These are phyloP conservation scores for Penicillium sp. DNA, from an alignment of 2,329 filamentous ascomycete species.

Conservation along the genomic window DNA sequence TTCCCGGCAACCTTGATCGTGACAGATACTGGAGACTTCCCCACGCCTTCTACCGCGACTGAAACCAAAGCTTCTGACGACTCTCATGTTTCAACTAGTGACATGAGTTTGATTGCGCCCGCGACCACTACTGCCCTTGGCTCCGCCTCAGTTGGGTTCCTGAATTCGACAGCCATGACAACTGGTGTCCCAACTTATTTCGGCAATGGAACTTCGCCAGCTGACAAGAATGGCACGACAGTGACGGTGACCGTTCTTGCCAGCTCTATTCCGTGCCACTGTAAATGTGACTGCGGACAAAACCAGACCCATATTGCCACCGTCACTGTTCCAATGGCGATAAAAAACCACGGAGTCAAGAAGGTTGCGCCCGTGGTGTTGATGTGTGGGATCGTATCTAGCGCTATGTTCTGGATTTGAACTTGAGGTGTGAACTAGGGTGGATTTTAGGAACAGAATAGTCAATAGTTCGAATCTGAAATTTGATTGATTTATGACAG, in stretches of 20 bases:
- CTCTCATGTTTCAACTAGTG: not conserved
- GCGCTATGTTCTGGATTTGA: not conserved
- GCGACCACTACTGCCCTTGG: no score
- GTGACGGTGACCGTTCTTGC: constrained; percentile 4
- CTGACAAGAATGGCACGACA: not conserved
- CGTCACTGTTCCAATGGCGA: not conserved
- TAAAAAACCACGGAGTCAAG: not conserved
- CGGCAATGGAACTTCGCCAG: not conserved
- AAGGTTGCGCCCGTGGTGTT: not conserved
- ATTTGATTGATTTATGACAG: no score
- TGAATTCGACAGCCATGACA: not conserved
- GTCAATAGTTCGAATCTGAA: no score
- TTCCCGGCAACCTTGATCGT: constrained; percentile 4
- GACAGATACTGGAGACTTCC: not conserved
- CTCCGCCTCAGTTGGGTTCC: not conserved
- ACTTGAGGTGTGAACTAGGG: not conserved
- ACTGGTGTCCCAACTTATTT: not conserved
- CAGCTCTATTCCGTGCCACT: not conserved
- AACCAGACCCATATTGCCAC: not conserved
- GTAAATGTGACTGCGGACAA: not conserved
- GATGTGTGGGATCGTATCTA: not conserved
- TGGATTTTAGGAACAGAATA: no score
- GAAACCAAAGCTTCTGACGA: not conserved
- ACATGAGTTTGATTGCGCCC: not conserved
- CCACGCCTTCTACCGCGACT: not conserved